Percentiles rank a stretch among this genome's conserved stretches.
Conservation (phyloP, 176 grass and related monocot species). For the Eragrostis nindensis region DNA sequence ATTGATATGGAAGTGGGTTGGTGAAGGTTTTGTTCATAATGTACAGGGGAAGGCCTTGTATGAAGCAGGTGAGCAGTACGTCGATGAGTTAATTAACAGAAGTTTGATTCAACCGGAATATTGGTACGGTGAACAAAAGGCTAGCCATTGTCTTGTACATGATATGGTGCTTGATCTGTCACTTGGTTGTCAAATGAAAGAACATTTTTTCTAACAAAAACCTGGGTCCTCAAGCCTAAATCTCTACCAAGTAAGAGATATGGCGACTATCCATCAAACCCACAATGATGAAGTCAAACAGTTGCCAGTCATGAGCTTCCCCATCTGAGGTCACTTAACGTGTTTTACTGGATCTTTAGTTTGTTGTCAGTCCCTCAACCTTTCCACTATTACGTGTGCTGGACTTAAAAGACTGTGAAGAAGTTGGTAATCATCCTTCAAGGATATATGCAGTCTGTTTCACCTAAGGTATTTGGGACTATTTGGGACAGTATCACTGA, state of each 20-base stretch:
- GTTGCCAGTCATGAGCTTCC: neutral
- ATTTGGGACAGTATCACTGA: rapidly evolving
- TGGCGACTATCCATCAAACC: neutral
- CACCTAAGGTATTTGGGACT: constrained; percentile 15
- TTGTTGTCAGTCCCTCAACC: neutral
- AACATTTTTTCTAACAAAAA: constrained; percentile 16
- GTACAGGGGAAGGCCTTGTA: neutral
- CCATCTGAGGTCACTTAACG: neutral
- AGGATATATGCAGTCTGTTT: neutral
- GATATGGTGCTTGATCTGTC: constrained; percentile 42
- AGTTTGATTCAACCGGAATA: neutral
- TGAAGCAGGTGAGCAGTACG: neutral
- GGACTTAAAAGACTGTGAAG: neutral
- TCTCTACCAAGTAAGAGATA: neutral
- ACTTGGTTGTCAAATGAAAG: constrained; percentile 29
- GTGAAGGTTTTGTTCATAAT: neutral
- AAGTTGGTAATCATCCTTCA: neutral
- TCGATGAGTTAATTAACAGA: neutral
- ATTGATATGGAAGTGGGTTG: constrained; percentile 7
- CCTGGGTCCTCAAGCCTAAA: neutral
- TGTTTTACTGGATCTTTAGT: neutral
- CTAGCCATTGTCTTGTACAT: neutral
- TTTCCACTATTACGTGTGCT: constrained; percentile 11
- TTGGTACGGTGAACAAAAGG: rapidly evolving
- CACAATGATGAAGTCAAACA: neutral